Conservation (phyloP, 2,329 filamentous ascomycete species). For the Alternaria brassicicola region DNA sequence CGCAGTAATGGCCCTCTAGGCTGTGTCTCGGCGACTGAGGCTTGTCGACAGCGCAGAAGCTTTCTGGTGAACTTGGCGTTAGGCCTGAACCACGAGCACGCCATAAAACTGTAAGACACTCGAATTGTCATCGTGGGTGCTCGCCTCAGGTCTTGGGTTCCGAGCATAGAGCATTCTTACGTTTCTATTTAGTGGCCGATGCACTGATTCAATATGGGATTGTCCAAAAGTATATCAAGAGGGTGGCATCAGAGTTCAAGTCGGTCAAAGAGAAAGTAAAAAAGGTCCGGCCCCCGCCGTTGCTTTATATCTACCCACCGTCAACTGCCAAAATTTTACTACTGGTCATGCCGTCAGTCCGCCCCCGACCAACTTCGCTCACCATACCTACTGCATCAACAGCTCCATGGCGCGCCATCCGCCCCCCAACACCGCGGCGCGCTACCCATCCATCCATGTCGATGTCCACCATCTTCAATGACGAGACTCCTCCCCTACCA, state of each 20-base stretch:
- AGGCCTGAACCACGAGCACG: neutral
- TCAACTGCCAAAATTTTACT: neutral
- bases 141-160: neutral
- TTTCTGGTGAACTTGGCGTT: neutral
- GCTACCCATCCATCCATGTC: constrained; percentile 16
- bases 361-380: constrained; percentile 20
- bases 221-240: neutral
- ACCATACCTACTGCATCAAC: constrained; percentile 13
- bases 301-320: neutral
- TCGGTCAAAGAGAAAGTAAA: neutral
- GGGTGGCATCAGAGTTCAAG: neutral
- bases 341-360: constrained; percentile 12
- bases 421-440: constrained; percentile 21
- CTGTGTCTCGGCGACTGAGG: neutral
- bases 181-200: neutral
- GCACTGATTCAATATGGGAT: neutral
- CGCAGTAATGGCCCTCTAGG: neutral
- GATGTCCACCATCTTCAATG: neutral
- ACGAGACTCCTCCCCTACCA: constrained; percentile 14
- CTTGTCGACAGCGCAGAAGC: neutral
- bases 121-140: neutral
- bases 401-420: constrained; percentile 14
- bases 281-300: neutral
- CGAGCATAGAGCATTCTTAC: neutral
- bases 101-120: neutral